Base-by-base conservation (phyloP, 2,329 filamentous ascomycete species). In the Xylariaceae sp. region DNA sequence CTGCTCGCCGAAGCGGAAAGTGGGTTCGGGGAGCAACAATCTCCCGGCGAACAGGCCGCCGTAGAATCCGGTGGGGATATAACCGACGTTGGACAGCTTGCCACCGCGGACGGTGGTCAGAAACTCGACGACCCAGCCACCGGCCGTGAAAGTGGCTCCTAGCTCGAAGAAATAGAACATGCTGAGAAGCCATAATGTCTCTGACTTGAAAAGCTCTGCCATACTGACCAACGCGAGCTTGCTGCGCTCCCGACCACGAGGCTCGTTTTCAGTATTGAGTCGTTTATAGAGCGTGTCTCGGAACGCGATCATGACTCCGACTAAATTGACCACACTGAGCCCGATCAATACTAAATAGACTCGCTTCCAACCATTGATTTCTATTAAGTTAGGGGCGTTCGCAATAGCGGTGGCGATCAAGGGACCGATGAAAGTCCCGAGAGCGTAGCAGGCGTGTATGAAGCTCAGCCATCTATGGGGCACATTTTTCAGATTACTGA, bases 41-140 rank as follows among this genome's bases (percentile, higher is more conserved):
- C 83, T 71, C 0, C 83, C 82, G 0, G 85, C 72, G 3, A 85
- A 72, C 0, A 73, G 72, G 0, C 83, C 83, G 2, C 80, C 83
- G 46, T 76, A 83, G 60, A 80, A 81, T 2, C 81, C 83, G 0
- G 82, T 78, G 0, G 82, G 79, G 0, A 87, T 78, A 50, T 86
- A 87, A 0, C 83, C 83, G 5, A 60, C 56, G 3, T 39, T 71
- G 0, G 77, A 72, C 0, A 86, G 69, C 1, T 79, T 71, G 0
- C 82, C 83, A 2, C 78, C 70, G 0, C 83, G 78, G n/a, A 81
- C 80, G 2, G 76, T 74, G 5, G 85, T 78, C 2, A 87, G 73
- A 53, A 83, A 87, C 59, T 85, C 81, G 1, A 86, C 83, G 1
- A 86, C 77, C 84, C 83, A 87, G 1, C 84, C 82, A 56, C 71